These are phyloP conservation scores for Schwanniomyces sp. DNA, from an alignment of 805 yeast genomes.

Conservation along the genomic window DNA sequence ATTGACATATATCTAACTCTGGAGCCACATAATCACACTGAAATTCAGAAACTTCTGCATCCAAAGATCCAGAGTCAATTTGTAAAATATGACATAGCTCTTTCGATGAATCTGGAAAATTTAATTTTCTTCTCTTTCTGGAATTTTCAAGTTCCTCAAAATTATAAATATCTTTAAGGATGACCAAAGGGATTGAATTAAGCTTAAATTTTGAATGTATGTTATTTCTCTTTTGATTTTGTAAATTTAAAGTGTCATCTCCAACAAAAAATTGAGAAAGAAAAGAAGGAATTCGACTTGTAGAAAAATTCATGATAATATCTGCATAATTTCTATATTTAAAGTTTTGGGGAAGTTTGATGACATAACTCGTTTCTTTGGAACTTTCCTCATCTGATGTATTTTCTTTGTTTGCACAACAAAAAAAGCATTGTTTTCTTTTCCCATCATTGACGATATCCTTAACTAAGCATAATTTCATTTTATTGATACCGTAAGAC, in stretches of 20 bases:
- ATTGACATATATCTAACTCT: neutral
- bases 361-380: conserved; percentile 1
- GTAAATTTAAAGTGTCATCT: neutral
- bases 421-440: neutral
- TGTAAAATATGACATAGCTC: neutral
- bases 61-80: neutral
- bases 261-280: neutral
- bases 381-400: neutral
- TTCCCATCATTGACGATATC: neutral
- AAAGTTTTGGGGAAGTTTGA: conserved; percentile 1
- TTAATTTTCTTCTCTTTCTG: neutral
- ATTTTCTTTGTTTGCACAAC: neutral
- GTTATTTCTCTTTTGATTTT: neutral
- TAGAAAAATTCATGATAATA: neutral
- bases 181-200: neutral
- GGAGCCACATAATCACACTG: neutral
- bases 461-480: conserved; percentile 11
- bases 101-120: neutral
- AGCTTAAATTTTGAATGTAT: neutral
- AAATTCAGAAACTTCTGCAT: neutral
- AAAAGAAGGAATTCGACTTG: neutral
- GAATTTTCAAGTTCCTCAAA: neutral
- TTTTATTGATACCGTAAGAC: conserved; percentile 19
- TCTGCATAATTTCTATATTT: neutral
- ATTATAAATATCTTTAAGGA: neutral